A percentile compares a stretch with the other conserved stretches of the same genome.
Evolutionary conservation across 2,329 filamentous ascomycete species (phyloP).

Genomic region (Saccharata proteae): DNA sequence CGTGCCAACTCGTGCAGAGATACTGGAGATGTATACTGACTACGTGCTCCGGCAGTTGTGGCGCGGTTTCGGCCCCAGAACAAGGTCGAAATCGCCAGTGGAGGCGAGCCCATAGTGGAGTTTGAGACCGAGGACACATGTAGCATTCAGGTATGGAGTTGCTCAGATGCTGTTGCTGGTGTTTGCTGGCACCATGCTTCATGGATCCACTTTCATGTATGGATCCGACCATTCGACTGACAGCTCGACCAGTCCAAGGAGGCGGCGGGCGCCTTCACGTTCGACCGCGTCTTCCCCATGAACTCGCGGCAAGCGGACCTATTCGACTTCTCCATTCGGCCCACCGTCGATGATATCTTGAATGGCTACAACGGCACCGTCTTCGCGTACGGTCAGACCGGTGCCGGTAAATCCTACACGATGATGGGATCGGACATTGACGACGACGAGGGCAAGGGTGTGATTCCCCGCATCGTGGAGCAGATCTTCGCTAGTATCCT

Average conservation of each 20-base stretch:
- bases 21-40: constrained; percentile 15
- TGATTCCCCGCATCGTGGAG: constrained; percentile 93
- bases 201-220: background rate
- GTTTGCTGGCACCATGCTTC: too few species aligned
- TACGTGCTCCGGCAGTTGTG: constrained; percentile 52
- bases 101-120: constrained; percentile 80
- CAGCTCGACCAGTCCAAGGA: constrained; percentile 56
- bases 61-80: constrained; percentile 97
- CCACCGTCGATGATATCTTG: constrained; percentile 93
- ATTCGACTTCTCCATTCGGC: constrained; percentile 94
- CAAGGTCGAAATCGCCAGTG: constrained; percentile 78
- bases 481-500: constrained; percentile 96
- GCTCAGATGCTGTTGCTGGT: too few species aligned
- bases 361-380: constrained; percentile 99
- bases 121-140: constrained; percentile 88
- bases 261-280: constrained; percentile 71
- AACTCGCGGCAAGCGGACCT: constrained; percentile 80
- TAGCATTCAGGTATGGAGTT: constrained; percentile 64
- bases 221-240: constrained; percentile 7
- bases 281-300: constrained; percentile 97
- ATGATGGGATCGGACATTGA: constrained; percentile 98
- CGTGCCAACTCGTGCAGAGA: background rate
- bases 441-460: constrained; percentile 75
- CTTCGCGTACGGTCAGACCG: constrained; percentile 96
- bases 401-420: constrained; percentile 96